phyloP scores from a whole-genome alignment of 2,329 filamentous ascomycete species.

The Fusarium sp. region DNA sequence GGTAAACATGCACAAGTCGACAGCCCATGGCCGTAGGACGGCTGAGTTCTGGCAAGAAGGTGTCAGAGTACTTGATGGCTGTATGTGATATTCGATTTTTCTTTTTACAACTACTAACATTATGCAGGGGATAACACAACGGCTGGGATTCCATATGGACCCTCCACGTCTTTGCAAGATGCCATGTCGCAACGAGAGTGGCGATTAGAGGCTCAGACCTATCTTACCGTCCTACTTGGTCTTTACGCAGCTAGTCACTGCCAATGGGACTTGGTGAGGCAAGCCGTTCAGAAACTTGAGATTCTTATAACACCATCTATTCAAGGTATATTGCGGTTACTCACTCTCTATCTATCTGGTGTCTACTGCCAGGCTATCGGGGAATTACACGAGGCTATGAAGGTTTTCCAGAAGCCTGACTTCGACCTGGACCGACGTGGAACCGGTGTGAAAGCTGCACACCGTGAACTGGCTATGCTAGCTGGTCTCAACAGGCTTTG shows the following conservation, averaged over 20 bases:
- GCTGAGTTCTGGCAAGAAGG: constrained; percentile 58
- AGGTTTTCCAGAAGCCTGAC: constrained; percentile 70
- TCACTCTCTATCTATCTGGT: constrained; percentile 78
- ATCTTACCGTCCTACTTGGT: constrained; percentile 77
- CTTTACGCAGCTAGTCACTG: constrained; percentile 77
- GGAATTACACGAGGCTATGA: constrained; percentile 74
- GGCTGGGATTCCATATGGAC: constrained; percentile 52
- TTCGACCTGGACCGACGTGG: constrained; percentile 61
- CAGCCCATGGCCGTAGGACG: constrained; percentile 49
- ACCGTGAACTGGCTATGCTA: constrained; percentile 74
- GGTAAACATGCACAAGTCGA: constrained; percentile 56
- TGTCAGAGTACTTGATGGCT: constrained; percentile 60
- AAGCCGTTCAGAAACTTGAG: constrained; percentile 66
- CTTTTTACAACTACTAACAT: constrained; percentile 11
- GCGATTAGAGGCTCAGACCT: constrained; percentile 73
- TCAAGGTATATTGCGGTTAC: constrained; percentile 57
- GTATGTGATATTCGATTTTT: constrained; percentile 44
- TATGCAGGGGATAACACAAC: constrained; percentile 52
- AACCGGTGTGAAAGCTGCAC: constrained; percentile 61
- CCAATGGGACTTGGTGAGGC: constrained; percentile 74
- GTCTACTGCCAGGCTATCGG: constrained; percentile 82
- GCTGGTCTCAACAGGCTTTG: constrained; percentile 75
- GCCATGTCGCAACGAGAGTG: constrained; percentile 71
- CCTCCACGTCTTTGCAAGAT: constrained; percentile 65
- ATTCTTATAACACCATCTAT: constrained; percentile 55